Conservation (phyloP, 495 filamentous ascomycete genomes). For the Amphirosellinia nigrospora region DNA sequence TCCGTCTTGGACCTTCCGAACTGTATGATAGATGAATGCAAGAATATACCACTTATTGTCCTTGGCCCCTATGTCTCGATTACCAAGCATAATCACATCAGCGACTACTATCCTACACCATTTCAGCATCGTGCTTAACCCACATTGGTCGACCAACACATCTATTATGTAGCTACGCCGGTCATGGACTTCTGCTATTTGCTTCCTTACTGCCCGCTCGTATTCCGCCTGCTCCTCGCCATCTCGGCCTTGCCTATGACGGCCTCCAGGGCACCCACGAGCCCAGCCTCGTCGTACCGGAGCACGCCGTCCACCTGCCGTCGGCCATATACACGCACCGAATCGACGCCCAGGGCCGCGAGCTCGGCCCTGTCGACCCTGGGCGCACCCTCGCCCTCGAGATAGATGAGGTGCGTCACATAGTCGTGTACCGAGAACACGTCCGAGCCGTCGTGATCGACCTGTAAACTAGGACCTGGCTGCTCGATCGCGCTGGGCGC, state of each 20-base stretch:
- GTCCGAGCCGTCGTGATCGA: background rate
- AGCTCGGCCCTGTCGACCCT: conserved; percentile 71
- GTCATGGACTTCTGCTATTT: no score
- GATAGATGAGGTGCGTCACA: conserved; percentile 83
- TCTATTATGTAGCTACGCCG: background rate
- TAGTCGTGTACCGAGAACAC: conserved; percentile 54
- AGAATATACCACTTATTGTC: conserved; percentile 25
- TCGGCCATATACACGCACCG: conserved; percentile 76
- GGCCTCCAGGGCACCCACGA: conserved; percentile 77
- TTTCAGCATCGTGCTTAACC: background rate
- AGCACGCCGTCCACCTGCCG: conserved; percentile 60
- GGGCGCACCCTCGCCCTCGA: conserved; percentile 76
- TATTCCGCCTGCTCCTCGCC: conserved; percentile 71
- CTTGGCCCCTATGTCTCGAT: background rate
- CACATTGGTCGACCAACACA: background rate
- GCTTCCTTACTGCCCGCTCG: conserved; percentile 43
- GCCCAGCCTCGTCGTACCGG: conserved; percentile 77
- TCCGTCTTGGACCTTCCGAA: background rate
- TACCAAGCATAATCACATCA: background rate
- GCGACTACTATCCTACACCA: background rate
- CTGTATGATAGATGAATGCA: conserved; percentile 37
- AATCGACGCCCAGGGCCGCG: conserved; percentile 71
- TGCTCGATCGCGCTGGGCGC: background rate
- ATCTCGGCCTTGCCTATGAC: conserved; percentile 75
- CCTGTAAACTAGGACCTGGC: background rate